Evolutionary conservation across 768 basidiomycete species (phyloP), one percentile per base, ranked within the genome.

Genomic region (Leccinum rimulosum): DNA sequence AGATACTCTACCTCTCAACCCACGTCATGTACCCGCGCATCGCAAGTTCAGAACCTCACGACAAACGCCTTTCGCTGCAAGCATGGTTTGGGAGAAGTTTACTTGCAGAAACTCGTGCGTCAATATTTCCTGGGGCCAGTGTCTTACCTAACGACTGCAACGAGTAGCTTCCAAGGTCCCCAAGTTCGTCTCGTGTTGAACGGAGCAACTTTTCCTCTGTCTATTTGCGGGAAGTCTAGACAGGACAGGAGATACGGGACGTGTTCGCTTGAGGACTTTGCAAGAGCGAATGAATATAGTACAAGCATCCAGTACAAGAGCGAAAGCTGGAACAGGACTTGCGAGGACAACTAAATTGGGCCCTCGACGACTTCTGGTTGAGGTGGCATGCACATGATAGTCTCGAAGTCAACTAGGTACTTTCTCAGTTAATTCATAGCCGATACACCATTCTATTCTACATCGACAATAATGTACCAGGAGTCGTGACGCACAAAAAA

Each of bases 21-120:
- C 74, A 2, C 50, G 25, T 9, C 73, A 50, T 70, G 45, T 72
- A 66, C 58, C 65, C 62, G 22, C 27, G 31, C 62, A 63, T 58
- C 74, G 79, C 38, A 72, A 66, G 50, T 80, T 74, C 67, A 69
- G 69, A 52, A 79, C 77, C 31, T 74, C 77, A 6, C 58, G 58
- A 7, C 78, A 78, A 62, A 70, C 76, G 15, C 79, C 79, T 33
- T 80, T 80, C 58, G 78, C 68, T 14, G 77, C 78, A 47, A 73
- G 66, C 56, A 77, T 80, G 76, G 61, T 75, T 28, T 80, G 76
- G 78, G 77, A 79, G 64, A 72, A 64, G 61, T 77, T 78, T 66
- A 63, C 66, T 4, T 79, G 77, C 69, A 59, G 62, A 51, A 65
- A 68, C 12, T 76, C 75, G 73, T 74, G 52, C 51, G 70, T 66